Percentiles rank a stretch among this genome's conserved stretches.
These are phyloP conservation scores for Crassisporium funariophilum DNA, from an alignment of 768 basidiomycete species.

Conservation along the genomic window DNA sequence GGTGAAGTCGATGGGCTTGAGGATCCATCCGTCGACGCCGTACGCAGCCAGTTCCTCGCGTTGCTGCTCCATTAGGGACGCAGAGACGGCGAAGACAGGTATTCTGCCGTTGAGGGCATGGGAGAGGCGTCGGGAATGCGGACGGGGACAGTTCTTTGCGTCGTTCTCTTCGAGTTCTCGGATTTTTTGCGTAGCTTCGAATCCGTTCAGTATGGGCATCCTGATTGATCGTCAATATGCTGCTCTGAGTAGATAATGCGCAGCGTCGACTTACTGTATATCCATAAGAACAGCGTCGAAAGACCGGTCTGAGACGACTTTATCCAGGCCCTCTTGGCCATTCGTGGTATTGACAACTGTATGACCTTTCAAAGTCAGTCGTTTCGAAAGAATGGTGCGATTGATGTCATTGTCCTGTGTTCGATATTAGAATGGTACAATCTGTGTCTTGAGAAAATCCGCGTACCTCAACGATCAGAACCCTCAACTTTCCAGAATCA, in stretches of 20 bases:
- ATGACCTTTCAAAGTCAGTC: slow-evolving; percentile 67
- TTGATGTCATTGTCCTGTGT: slow-evolving; percentile 74
- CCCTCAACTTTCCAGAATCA: slow-evolving; percentile 35
- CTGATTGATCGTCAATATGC: slow-evolving; percentile 33
- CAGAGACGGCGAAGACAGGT: slow-evolving; percentile 83
- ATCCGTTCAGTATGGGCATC: slow-evolving; percentile 82
- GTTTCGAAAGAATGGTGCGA: slow-evolving; percentile 66
- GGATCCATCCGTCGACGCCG: slow-evolving; percentile 81
- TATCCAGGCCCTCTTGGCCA: slow-evolving; percentile 74
- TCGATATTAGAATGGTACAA: not conserved
- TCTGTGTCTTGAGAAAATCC: too few relatives aligned
- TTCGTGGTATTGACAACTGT: slow-evolving; percentile 66
- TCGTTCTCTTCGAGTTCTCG: slow-evolving; percentile 54
- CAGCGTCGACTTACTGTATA: slow-evolving; percentile 58
- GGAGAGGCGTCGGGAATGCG: slow-evolving; percentile 37
- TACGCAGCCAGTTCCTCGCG: slow-evolving; percentile 50
- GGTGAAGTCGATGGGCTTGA: slow-evolving; percentile 82
- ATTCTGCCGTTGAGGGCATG: slow-evolving; percentile 61
- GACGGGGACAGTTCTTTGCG: slow-evolving; percentile 2
- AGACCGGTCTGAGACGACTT: slow-evolving; percentile 53
- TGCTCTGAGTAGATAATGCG: not conserved
- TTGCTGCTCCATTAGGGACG: slow-evolving; percentile 64
- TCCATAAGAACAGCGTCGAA: slow-evolving; percentile 85
- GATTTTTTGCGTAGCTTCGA: slow-evolving; percentile 67
- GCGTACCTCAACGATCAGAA: slow-evolving; percentile 72